These are phyloP conservation scores for Mycena epipterygia DNA, from an alignment of 768 basidiomycete species.

Conservation along the genomic window DNA sequence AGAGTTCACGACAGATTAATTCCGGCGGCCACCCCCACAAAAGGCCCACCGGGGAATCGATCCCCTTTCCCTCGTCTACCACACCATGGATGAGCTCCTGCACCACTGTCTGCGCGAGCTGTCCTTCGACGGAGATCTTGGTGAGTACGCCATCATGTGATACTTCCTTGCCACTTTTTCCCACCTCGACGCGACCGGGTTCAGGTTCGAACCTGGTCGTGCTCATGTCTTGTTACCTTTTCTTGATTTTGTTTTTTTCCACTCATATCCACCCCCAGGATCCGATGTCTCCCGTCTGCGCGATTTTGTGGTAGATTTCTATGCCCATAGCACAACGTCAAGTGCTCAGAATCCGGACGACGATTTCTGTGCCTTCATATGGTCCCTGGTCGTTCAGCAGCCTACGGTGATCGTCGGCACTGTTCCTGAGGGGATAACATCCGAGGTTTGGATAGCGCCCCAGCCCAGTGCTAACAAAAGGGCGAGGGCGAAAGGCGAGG, in stretches of 20 bases:
- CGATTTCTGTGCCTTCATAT: slow-evolving; percentile 83
- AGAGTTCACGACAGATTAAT: neutral
- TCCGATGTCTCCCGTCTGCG: slow-evolving; percentile 79
- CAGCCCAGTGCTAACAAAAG: slow-evolving; percentile 78
- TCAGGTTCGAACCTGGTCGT: slow-evolving; percentile 26
- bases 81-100: slow-evolving; percentile 85
- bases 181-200: slow-evolving; percentile 32
- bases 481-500: slow-evolving; percentile 69
- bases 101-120: slow-evolving; percentile 89
- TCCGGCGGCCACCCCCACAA: neutral
- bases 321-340: slow-evolving; percentile 57
- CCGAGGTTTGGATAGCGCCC: slow-evolving; percentile 85
- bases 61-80: slow-evolving; percentile 7
- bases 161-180: slow-evolving; percentile 42
- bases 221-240: slow-evolving; percentile 29
- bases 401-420: slow-evolving; percentile 83
- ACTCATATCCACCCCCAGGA: slow-evolving; percentile 58
- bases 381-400: slow-evolving; percentile 83
- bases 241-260: slow-evolving; percentile 30
- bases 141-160: slow-evolving; percentile 67
- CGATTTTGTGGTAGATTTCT: slow-evolving; percentile 79
- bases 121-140: slow-evolving; percentile 91
- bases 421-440: slow-evolving; percentile 67
- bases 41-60: neutral
- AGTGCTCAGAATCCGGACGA: slow-evolving; percentile 77